These are phyloP conservation scores for Przewalskia tangutica DNA, from an alignment of 257 asterid genomes.

Conservation along the genomic window DNA sequence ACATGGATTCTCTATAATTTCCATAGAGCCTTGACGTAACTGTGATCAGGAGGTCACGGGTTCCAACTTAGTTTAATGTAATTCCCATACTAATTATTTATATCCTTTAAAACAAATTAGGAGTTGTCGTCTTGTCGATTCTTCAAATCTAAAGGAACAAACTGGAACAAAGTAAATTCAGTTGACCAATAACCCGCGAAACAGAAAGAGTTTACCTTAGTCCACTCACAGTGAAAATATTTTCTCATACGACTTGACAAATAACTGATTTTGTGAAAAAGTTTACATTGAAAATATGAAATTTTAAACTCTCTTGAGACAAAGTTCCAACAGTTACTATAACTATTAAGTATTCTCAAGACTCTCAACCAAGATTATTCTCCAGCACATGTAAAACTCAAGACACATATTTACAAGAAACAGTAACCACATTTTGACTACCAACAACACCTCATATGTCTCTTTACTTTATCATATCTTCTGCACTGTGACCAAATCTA, in stretches of 20 bases:
- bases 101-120: too few relatives aligned
- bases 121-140: neutral
- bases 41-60: too few relatives aligned
- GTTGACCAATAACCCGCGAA: neutral
- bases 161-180: neutral
- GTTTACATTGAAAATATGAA: neutral
- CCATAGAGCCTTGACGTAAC: too few relatives aligned
- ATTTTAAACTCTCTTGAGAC: neutral
- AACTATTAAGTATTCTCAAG: neutral
- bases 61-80: too few relatives aligned
- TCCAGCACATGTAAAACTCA: neutral
- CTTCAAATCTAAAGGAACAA: neutral
- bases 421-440: neutral
- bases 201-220: neutral
- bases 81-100: too few relatives aligned
- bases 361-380: neutral
- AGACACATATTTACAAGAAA: neutral
- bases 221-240: neutral
- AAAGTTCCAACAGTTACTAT: neutral
- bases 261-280: neutral
- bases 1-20: too few relatives aligned
- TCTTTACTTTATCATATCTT: conserved; percentile 13
- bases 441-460: neutral
- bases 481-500: conserved; percentile 53
- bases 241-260: neutral